phyloP scores from a whole-genome alignment of 768 basidiomycete species.

The Tylopilus rubrobrunneus region DNA sequence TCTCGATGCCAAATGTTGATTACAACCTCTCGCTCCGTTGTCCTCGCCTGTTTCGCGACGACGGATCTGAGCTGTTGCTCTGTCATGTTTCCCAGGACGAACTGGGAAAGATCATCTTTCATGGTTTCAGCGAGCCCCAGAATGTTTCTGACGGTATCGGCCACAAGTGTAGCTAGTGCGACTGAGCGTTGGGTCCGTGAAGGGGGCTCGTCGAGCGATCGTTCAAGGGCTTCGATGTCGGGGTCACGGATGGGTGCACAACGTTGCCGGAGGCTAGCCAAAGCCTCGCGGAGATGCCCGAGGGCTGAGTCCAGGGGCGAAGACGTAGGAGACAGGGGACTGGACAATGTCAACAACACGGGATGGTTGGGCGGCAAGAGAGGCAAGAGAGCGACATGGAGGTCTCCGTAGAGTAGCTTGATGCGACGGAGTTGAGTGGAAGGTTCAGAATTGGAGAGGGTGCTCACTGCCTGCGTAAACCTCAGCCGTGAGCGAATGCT shows the following conservation, averaged over 20 bases:
- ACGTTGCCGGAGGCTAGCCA: slow-evolving; percentile 50
- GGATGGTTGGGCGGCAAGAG: slow-evolving; percentile 57
- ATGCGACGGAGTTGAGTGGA: slow-evolving; percentile 58
- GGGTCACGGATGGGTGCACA: slow-evolving; percentile 66
- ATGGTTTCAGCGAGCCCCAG: slow-evolving; percentile 56
- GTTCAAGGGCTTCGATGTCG: slow-evolving; percentile 44
- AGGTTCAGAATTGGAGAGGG: slow-evolving; percentile 56
- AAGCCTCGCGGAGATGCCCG: slow-evolving; percentile 51
- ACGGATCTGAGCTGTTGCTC: slow-evolving; percentile 53
- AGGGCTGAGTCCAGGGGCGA: slow-evolving; percentile 59
- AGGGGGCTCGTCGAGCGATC: slow-evolving; percentile 32
- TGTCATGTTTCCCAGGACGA: slow-evolving; percentile 61
- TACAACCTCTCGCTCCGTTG: slow-evolving; percentile 52
- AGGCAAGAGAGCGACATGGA: slow-evolving; percentile 45
- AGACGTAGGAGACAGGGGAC: slow-evolving; percentile 63
- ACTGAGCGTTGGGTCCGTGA: slow-evolving; percentile 17
- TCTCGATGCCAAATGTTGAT: slow-evolving; percentile 46
- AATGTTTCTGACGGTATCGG: slow-evolving; percentile 45
- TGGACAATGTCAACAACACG: slow-evolving; percentile 48
- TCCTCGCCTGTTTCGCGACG: slow-evolving; percentile 50
- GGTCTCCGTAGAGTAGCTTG: slow-evolving; percentile 51
- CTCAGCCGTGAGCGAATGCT: slow-evolving; percentile 16
- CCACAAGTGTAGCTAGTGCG: slow-evolving; percentile 45
- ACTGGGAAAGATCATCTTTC: slow-evolving; percentile 65
- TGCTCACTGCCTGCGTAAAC: slow-evolving; percentile 45